A percentile compares a stretch with the other conserved stretches of the same genome.
These are phyloP conservation scores for Pyrenophora seminiperda DNA, from an alignment of 2,329 filamentous ascomycete species.

Conservation along the genomic window DNA sequence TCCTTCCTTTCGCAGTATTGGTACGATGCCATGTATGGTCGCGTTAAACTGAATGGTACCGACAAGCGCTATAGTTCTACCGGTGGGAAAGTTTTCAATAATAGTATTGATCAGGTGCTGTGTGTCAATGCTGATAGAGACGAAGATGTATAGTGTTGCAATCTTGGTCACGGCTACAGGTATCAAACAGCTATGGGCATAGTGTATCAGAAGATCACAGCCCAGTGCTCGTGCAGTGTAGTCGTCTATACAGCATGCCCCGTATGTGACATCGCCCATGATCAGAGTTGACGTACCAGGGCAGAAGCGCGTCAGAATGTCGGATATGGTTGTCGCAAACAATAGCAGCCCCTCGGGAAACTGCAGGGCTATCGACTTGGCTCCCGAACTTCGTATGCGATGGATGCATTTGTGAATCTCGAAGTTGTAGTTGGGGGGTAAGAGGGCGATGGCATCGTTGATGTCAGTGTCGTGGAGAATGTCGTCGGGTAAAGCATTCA, in stretches of 20 bases:
- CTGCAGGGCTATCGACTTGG: conserved; percentile 88
- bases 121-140: conserved; percentile 95
- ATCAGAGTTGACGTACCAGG: conserved; percentile 90
- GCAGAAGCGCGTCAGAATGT: conserved; percentile 94
- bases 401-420: conserved; percentile 99
- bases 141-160: conserved; percentile 96
- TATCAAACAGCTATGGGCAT: conserved; percentile 95
- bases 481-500: conserved; percentile 88
- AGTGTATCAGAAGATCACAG: conserved; percentile 93
- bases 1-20: conserved; percentile 78
- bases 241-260: conserved; percentile 97
- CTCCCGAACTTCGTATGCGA: conserved; percentile 78
- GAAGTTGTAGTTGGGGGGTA: conserved; percentile 97
- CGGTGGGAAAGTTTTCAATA: conserved; percentile 81
- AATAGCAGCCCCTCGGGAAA: conserved; percentile 94
- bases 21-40: conserved; percentile 84
- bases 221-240: conserved; percentile 93
- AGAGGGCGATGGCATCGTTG: conserved; percentile 81
- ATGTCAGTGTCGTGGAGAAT: conserved; percentile 85
- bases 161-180: conserved; percentile 96
- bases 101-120: conserved; percentile 84
- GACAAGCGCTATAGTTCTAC: conserved; percentile 88
- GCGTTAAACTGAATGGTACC: conserved; percentile 99
- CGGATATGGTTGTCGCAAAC: conserved; percentile 96
- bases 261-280: conserved; percentile 99